Base-by-base conservation (phyloP, 2,329 filamentous ascomycete species). In the Didymella exigua region DNA sequence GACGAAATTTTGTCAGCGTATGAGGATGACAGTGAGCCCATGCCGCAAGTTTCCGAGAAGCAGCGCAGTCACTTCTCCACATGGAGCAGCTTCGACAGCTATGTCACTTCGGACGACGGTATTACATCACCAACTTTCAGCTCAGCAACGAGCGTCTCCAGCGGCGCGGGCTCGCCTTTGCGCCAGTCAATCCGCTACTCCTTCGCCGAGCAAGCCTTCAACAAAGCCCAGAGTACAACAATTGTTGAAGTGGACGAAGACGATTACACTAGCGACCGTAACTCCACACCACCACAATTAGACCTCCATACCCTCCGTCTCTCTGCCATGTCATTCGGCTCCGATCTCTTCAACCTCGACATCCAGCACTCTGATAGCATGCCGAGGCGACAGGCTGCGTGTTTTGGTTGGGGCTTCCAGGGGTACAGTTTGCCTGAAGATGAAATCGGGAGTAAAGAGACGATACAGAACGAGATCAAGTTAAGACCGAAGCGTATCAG, bases 331-430 rank as follows among this genome's bases (percentile, higher is more conserved):
- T 55, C 52, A 3, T 73, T 73, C 33, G 64, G 69, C 42, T 60
- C 68, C 21, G 64, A 63, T 31, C 62, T 72, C 29, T 71, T 73
- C 63, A 59, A 63, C 9, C 46, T 70, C 11, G 62, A 64, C 16
- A 64, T 70, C 23, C 63, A 61, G 14, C 59, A 65, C 37, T 36
- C 60, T 9, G 67, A 68, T 4, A 36, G 62, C 1, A 61, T 63
- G 9, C 59, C 69, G 2, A 65, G 67, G 13, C 63, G 72, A 41
- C 67, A 73, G 41, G 69, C 64, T 9, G 61, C 67, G 1, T 72
- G 68, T 53, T 73, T 71, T 27, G 71, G 71, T 7, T 44, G 67
- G 2, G 68, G 69, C 6, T 74, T 76, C 48, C 65, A 74, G 31
- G 62, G 63, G 13, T 74, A 73, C 54, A 72, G 63, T 36, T 61